These are phyloP conservation scores for Mallotus japonicus DNA, from an alignment of 441 rosid species.

Conservation along the genomic window DNA sequence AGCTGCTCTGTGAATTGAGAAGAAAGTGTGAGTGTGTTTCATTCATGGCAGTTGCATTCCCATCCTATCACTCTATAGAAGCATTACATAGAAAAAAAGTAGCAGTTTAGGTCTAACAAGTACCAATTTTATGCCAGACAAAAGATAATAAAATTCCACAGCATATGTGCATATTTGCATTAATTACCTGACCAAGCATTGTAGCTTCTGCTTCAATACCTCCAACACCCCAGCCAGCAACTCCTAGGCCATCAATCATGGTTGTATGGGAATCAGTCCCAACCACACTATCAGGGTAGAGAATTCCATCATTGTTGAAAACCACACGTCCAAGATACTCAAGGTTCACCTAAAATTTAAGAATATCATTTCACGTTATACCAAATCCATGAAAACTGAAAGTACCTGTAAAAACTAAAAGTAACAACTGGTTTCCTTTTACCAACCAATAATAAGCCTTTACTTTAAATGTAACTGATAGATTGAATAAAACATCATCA, in stretches of 20 bases:
- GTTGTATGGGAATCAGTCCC: constrained; percentile 99
- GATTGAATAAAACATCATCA: neutral
- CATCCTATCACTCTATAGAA: neutral
- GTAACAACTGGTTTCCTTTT: neutral
- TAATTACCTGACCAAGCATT: constrained; percentile 95
- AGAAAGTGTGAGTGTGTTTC: neutral
- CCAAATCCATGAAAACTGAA: constrained; percentile 4
- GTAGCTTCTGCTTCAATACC: constrained; percentile 99
- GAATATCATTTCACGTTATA: constrained; percentile 15
- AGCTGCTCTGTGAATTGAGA: neutral
- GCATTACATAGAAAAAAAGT: neutral
- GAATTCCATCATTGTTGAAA: constrained; percentile 70
- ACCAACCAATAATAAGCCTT: constrained; percentile 12
- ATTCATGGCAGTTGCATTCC: neutral
- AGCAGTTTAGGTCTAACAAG: neutral
- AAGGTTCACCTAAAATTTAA: constrained; percentile 79
- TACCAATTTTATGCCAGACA: neutral
- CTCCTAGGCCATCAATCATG: constrained; percentile 99
- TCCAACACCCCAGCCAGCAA: constrained; percentile 99
- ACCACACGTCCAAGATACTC: constrained; percentile 98
- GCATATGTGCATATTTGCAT: neutral
- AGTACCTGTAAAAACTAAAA: neutral
- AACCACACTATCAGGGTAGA: constrained; percentile 97
- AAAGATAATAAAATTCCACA: neutral
- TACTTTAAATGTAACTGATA: constrained; percentile 5